Evolutionary conservation across 495 filamentous ascomycete species (phyloP).

Genomic region (Podospora sp.): DNA sequence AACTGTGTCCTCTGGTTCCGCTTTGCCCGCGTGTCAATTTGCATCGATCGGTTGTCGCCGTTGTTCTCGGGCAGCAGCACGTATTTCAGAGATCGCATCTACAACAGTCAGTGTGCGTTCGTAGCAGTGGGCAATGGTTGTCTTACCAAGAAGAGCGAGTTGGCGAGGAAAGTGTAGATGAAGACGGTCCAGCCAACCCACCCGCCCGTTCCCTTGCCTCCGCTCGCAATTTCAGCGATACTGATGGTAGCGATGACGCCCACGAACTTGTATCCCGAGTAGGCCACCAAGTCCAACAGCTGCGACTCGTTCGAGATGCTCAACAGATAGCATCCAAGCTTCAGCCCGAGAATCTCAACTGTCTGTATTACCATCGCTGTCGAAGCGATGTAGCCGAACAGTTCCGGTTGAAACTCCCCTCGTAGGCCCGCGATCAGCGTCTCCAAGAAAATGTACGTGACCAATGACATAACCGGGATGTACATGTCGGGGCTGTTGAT

Average conservation of each 20-base stretch:
- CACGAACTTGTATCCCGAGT: slow-evolving; percentile 98
- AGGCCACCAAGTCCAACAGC: slow-evolving; percentile 89
- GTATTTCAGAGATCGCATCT: slow-evolving; percentile 94
- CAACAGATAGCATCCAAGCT: slow-evolving; percentile 89
- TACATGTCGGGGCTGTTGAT: slow-evolving; percentile 99
- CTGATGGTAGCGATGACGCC: slow-evolving; percentile 87
- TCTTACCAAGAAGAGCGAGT: slow-evolving; percentile 92
- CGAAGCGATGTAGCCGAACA: slow-evolving; percentile 85
- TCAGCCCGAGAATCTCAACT: slow-evolving; percentile 85
- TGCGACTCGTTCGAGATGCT: slow-evolving; percentile 86
- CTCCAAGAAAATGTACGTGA: slow-evolving; percentile 94
- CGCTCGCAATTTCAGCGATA: slow-evolving; percentile 73
- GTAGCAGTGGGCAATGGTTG: background rate
- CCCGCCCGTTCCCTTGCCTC: slow-evolving; percentile 76
- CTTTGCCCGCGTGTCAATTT: slow-evolving; percentile 69
- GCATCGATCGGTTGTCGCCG: slow-evolving; percentile 67
- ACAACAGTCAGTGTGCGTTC: slow-evolving; percentile 29
- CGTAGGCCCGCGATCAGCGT: slow-evolving; percentile 86
- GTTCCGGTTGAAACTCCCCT: slow-evolving; percentile 91
- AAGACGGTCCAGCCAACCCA: slow-evolving; percentile 91
- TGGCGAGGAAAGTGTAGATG: slow-evolving; percentile 84
- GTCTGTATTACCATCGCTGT: slow-evolving; percentile 78
- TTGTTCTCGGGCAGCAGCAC: slow-evolving; percentile 88
- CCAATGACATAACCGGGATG: slow-evolving; percentile 91
- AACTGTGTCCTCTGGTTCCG: slow-evolving; percentile 91